phyloP scores from a whole-genome alignment of 2,329 filamentous ascomycete species.

The Colletotrichum sublineola region DNA sequence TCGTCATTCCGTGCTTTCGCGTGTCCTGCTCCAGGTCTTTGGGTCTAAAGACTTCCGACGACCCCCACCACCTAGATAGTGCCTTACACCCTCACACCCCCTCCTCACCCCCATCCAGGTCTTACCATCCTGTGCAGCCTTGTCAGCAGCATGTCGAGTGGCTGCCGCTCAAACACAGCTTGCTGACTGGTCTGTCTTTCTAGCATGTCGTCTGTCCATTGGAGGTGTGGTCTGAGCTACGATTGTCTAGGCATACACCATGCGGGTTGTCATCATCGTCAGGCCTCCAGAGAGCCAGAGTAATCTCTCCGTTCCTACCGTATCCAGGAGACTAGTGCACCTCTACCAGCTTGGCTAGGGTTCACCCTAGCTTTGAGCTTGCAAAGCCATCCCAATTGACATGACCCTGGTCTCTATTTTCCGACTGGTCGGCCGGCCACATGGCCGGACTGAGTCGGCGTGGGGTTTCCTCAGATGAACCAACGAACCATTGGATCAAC shows the following conservation, averaged over 20 bases:
- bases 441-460: conserved; percentile 23
- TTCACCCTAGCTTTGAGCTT: conserved; percentile 38
- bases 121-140: conserved; percentile 34
- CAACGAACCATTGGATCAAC: conserved; percentile 23
- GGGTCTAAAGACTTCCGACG: conserved; percentile 1
- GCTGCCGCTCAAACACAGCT: background rate
- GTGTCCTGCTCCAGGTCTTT: background rate
- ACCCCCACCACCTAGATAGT: conserved; percentile 21
- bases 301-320: conserved; percentile 15
- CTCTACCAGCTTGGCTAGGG: conserved; percentile 36
- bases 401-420: conserved; percentile 27
- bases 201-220: conserved; percentile 7
- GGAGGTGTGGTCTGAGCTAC: conserved; percentile 1
- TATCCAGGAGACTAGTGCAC: conserved; percentile 23
- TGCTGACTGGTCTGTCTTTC: conserved; percentile 1
- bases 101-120: background rate
- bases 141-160: conserved; percentile 7
- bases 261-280: conserved; percentile 34
- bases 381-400: conserved; percentile 36
- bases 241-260: conserved; percentile 16
- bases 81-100: conserved; percentile 16
- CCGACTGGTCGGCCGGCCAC: conserved; percentile 35
- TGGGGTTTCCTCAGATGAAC: conserved; percentile 15
- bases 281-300: conserved; percentile 30
- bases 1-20: conserved; percentile 30